Evolutionary conservation across 2,329 filamentous ascomycete species (phyloP).

Genomic region (Fusarium armeniacum): DNA sequence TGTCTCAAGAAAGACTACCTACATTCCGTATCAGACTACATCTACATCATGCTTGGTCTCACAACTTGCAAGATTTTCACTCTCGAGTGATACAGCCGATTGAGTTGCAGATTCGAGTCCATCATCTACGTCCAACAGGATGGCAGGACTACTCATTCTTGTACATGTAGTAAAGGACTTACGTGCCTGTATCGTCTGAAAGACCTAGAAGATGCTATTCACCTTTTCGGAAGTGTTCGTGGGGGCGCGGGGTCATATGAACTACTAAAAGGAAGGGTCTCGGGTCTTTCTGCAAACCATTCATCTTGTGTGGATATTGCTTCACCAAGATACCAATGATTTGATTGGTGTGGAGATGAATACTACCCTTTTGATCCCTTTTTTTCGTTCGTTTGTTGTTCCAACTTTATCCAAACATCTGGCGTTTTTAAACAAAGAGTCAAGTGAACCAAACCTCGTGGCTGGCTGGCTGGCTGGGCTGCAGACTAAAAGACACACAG

Average conservation of each 20-base stretch:
- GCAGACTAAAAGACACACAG: constrained; percentile 1
- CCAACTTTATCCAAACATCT: constrained; percentile 2
- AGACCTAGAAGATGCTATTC: neutral
- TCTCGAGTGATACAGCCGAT: neutral
- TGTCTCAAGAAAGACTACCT: neutral
- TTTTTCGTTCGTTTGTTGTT: neutral
- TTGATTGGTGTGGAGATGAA: neutral
- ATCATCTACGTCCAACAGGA: neutral
- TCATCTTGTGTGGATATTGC: neutral
- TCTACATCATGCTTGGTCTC: neutral
- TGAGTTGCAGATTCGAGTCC: neutral
- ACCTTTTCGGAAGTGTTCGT: constrained; percentile 9
- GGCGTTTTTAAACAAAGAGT: constrained; percentile 18
- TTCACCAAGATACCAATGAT: neutral
- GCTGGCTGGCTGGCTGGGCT: neutral
- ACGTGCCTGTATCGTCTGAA: too few relatives aligned
- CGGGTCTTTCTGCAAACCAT: constrained; percentile 8
- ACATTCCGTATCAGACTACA: constrained; percentile 8
- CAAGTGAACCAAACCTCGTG: neutral
- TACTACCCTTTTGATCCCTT: neutral
- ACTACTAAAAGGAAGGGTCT: neutral
- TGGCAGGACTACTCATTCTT: neutral
- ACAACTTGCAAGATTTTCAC: neutral
- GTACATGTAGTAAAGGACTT: neutral
- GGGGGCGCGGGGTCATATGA: constrained; percentile 12